phyloP scores from a whole-genome alignment of 176 grass and related monocot species.

The Aegilops speltoides region DNA sequence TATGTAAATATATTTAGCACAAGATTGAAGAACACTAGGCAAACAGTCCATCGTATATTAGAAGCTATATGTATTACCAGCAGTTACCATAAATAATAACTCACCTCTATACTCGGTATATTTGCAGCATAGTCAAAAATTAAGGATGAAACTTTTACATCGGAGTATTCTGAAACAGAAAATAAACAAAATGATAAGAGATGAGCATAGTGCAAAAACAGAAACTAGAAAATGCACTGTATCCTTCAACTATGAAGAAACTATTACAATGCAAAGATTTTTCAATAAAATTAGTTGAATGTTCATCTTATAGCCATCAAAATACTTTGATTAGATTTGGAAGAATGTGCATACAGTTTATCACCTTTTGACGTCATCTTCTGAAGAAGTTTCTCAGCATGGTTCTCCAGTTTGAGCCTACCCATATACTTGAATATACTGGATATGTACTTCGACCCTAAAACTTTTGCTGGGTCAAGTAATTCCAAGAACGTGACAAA shows the following conservation, averaged over 20 bases:
- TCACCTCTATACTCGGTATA: constrained; percentile 70
- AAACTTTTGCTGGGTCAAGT: constrained; percentile 63
- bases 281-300: not conserved
- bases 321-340: constrained; percentile 18
- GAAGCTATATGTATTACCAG: constrained; percentile 46
- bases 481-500: constrained; percentile 56
- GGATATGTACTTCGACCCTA: constrained; percentile 54
- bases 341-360: not conserved
- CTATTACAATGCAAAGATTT: constrained; percentile 11
- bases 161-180: constrained; percentile 45
- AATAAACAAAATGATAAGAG: constrained; percentile 26
- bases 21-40: constrained; percentile 20
- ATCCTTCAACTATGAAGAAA: constrained; percentile 9
- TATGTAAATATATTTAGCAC: constrained; percentile 16
- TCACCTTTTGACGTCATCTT: constrained; percentile 63
- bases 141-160: constrained; percentile 58
- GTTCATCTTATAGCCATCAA: constrained; percentile 25
- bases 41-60: constrained; percentile 23
- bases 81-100: constrained; percentile 38
- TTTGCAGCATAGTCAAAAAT: constrained; percentile 64
- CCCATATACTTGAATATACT: constrained; percentile 76
- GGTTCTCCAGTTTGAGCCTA: constrained; percentile 49
- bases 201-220: constrained; percentile 14
- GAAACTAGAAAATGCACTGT: not conserved
- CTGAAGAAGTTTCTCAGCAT: constrained; percentile 68